Evolutionary conservation across 1,284 basidiomycete genomes (phyloP), one percentile per base, ranked within the genome.

Genomic region (Mycena citricolor): DNA sequence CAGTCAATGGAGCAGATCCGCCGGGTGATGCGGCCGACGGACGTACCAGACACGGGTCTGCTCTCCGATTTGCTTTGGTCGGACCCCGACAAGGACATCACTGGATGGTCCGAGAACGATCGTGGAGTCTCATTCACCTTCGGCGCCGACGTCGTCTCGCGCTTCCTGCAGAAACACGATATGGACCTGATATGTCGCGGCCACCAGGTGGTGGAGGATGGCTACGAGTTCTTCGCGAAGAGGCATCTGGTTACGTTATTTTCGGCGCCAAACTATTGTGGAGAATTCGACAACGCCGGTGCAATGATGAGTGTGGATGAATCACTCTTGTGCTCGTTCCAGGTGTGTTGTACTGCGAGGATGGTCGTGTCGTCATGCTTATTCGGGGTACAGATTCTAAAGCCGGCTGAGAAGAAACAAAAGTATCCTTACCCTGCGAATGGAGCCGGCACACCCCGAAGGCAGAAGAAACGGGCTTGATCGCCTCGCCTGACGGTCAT

Each of bases 231-330:
- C 71, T 99, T 98, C 61, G 94, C 94, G 42, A 97, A 98, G 70
- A 81, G 95, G 56, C 94, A 97, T 72, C 70, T 99, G 54, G 95
- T 99, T 55, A 99, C 95, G 14, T 69, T 99, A 32, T 99, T 99
- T 74, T 95, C 91, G 13, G 95, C 95, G 45, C 94, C 94, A 11
- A 95, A 95, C 62, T 95, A 95, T 59, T 95, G 92, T 61, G 92
- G 90, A 69, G 91, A 94, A 68, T 94, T 95, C 59, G 91, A 98
- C 68, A 99, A 99, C 64, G 94, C 94, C 13, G 95, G 95, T 31
- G 95, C 95, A 21, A 98, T 99, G 95, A 99, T 99, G 97, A 94
- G 90, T 61, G 97, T 99, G 41, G 95, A 98, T 64, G 95, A 99
- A 72, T 97, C 94, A 7, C 68, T 99, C 55, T 69, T 99, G 53